A percentile compares a stretch with the other conserved stretches of the same genome.
These are phyloP conservation scores for Thelephora terrestris DNA, from an alignment of 1,284 basidiomycete genomes.

Conservation along the genomic window DNA sequence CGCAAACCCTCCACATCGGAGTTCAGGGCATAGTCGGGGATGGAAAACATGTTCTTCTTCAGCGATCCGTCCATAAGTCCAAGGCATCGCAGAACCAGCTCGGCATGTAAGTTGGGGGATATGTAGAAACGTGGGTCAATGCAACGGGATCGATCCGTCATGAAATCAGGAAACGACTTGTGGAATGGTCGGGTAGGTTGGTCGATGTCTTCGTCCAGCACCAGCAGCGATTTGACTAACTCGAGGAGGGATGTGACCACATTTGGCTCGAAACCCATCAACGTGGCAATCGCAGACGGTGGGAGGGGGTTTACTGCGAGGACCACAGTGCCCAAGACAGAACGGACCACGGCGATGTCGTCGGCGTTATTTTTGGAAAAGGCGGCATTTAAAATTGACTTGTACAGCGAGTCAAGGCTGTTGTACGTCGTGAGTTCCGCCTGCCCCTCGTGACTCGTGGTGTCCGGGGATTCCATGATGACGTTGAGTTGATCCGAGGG, in stretches of 20 bases:
- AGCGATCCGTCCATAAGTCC: background rate
- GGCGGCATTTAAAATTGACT: too few species aligned
- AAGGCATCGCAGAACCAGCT: background rate
- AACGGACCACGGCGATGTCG: too few species aligned
- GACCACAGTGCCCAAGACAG: too few species aligned
- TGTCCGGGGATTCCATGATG: background rate
- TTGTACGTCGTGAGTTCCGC: background rate
- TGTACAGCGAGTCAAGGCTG: too few species aligned
- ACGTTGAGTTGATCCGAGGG: background rate
- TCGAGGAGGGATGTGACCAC: too few species aligned
- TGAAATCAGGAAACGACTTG: background rate
- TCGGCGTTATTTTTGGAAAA: too few species aligned
- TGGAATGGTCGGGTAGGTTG: background rate
- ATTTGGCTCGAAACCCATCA: too few species aligned
- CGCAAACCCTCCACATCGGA: background rate
- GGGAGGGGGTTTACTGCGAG: too few species aligned
- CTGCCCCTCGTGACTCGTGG: background rate
- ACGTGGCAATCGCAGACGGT: too few species aligned
- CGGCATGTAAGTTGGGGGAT: background rate
- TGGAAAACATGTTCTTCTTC: background rate
- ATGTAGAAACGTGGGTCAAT: too few species aligned
- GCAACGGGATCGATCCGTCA: background rate
- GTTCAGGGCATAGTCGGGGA: background rate
- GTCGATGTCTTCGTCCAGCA: too few species aligned
- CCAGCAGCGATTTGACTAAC: too few species aligned